phyloP scores from a whole-genome alignment of 2,329 filamentous ascomycete genomes.

The Fusarium anthophilum region DNA sequence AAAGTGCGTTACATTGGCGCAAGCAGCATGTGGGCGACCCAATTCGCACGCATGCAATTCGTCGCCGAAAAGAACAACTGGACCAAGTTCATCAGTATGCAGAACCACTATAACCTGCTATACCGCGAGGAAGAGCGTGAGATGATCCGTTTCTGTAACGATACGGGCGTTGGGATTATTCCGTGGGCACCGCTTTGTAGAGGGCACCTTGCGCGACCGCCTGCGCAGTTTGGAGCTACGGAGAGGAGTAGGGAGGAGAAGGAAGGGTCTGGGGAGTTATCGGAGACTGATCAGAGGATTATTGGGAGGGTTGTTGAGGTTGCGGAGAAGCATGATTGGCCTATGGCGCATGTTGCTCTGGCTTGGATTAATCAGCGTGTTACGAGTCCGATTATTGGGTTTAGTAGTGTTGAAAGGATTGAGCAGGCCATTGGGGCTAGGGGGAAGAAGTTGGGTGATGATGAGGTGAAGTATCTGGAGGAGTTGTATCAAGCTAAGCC shows the following conservation, averaged over 20 bases:
- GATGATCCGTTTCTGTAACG: slow-evolving; percentile 54
- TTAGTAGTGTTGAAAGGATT: slow-evolving; percentile 30
- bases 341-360: slow-evolving; percentile 30
- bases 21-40: slow-evolving; percentile 55
- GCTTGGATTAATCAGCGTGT: slow-evolving; percentile 25
- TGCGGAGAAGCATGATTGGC: slow-evolving; percentile 12
- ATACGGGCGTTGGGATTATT: slow-evolving; percentile 39
- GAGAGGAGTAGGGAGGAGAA: slow-evolving; percentile 29
- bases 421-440: slow-evolving; percentile 24
- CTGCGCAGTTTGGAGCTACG: slow-evolving; percentile 10
- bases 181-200: slow-evolving; percentile 35
- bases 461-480: slow-evolving; percentile 21
- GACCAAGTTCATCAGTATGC: slow-evolving; percentile 68
- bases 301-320: slow-evolving; percentile 17
- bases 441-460: slow-evolving; percentile 10
- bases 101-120: slow-evolving; percentile 63
- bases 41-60: slow-evolving; percentile 60
- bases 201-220: slow-evolving; percentile 22
- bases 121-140: slow-evolving; percentile 68
- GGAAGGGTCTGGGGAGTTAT: slow-evolving; percentile 12
- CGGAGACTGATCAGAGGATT: slow-evolving; percentile 15
- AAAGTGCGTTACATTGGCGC: slow-evolving; percentile 66
- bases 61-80: slow-evolving; percentile 63
- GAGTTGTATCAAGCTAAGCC: slow-evolving; percentile 30
- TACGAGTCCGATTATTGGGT: slow-evolving; percentile 26